A percentile compares a stretch with the other conserved stretches of the same genome.
Conservation (phyloP, 2,329 filamentous ascomycete species). For the Ophiostoma fasciatum region DNA sequence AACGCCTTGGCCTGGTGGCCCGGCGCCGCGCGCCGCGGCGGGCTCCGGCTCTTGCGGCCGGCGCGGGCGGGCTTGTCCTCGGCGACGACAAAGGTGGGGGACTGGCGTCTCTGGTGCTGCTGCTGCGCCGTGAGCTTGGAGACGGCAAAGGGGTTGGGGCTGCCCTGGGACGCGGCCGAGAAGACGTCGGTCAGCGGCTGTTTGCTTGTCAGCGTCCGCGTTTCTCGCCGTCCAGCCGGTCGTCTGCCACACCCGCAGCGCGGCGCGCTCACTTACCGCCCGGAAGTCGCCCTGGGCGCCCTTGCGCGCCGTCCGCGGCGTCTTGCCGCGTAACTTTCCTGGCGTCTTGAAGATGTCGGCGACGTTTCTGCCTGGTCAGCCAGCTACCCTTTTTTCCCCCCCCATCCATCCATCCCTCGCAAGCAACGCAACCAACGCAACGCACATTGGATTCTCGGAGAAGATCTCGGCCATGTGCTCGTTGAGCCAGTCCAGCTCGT, state of each 20-base stretch:
- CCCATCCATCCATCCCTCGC: too few relatives aligned
- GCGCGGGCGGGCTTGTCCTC: constrained; percentile 27
- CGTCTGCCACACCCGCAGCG: too few relatives aligned
- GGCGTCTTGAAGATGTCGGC: constrained; percentile 94
- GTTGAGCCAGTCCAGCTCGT: constrained; percentile 96
- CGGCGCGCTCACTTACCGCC: constrained; percentile 52
- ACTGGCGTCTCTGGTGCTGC: constrained; percentile 27
- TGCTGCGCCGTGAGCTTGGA: constrained; percentile 26
- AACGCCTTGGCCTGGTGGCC: too few relatives aligned
- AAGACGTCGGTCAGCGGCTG: constrained; percentile 48
- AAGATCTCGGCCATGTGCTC: constrained; percentile 97
- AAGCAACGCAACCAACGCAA: too few relatives aligned
- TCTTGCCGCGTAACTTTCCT: constrained; percentile 69
- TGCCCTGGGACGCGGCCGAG: constrained; percentile 38
- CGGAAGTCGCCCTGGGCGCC: constrained; percentile 40
- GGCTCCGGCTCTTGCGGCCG: constrained; percentile 16
- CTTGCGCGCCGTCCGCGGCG: constrained; percentile 57
- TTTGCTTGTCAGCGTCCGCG: neutral
- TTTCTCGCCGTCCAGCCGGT: too few relatives aligned
- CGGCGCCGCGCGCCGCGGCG: constrained; percentile 16
- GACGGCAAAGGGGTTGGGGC: constrained; percentile 37
- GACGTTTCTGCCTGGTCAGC: too few relatives aligned
- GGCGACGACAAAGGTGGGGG: constrained; percentile 34
- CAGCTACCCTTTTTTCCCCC: neutral
- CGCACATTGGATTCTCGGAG: constrained; percentile 71